Conservation (phyloP, 495 filamentous ascomycete genomes). For the Astrocystis sublimbata region DNA sequence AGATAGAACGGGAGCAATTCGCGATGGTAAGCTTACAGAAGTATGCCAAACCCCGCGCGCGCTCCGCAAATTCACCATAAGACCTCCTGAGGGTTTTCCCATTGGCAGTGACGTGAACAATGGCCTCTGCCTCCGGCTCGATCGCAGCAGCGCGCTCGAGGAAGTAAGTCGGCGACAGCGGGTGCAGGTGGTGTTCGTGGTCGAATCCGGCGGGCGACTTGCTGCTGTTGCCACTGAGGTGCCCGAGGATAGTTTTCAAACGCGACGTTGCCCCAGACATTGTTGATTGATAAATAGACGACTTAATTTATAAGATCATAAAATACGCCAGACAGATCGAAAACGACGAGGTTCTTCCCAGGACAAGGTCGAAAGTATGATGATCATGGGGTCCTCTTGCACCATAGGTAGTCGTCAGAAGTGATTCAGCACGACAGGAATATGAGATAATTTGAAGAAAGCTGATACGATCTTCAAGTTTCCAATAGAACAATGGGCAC, state of each 20-base stretch:
- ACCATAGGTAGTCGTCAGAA: background rate
- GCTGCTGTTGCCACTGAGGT: conserved; percentile 54
- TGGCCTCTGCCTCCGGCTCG: conserved; percentile 84
- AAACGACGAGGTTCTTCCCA: no score
- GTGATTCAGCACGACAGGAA: background rate
- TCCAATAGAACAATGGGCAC: no score
- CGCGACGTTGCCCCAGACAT: conserved; percentile 53
- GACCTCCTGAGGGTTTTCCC: conserved; percentile 66
- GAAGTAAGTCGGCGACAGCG: conserved; percentile 86
- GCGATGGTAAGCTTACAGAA: no score
- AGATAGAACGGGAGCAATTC: no score
- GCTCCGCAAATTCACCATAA: conserved; percentile 79
- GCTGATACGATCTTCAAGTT: background rate
- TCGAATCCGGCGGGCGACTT: conserved; percentile 38
- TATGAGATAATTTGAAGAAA: background rate
- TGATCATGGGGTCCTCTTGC: background rate
- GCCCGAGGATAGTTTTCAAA: conserved; percentile 57
- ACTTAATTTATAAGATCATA: no score
- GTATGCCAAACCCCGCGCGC: conserved; percentile 83
- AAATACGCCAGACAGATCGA: background rate
- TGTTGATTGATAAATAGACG: background rate
- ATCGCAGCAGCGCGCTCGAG: conserved; percentile 84
- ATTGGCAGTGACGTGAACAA: conserved; percentile 86
- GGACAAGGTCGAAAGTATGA: background rate
- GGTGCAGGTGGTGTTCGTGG: conserved; percentile 68